Evolutionary conservation across 805 yeast species (phyloP).

Genomic region (Nakazawaea ambrosiae): DNA sequence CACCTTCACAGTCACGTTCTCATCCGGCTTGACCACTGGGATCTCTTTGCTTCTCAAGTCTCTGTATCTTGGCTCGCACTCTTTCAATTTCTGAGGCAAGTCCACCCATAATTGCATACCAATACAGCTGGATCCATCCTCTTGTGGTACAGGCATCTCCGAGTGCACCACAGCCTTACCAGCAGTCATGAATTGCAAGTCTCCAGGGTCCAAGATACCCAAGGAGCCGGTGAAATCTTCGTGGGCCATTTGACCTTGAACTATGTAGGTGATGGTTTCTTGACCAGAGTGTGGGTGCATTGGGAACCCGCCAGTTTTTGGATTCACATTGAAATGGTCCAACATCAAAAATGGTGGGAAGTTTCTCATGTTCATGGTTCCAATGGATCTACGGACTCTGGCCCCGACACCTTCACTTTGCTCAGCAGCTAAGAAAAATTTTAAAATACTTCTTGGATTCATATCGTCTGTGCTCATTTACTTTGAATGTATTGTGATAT

Average conservation of each 20-base stretch:
- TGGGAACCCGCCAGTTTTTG: conserved; percentile 70
- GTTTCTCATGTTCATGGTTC: conserved; percentile 58
- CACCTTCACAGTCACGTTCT: conserved; percentile 59
- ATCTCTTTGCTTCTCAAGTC: conserved; percentile 66
- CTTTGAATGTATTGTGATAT: too few relatives aligned
- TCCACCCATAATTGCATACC: conserved; percentile 91
- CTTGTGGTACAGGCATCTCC: conserved; percentile 67
- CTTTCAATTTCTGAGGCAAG: conserved; percentile 57
- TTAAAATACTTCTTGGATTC: conserved; percentile 37
- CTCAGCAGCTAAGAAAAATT: conserved; percentile 51
- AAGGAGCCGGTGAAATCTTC: conserved; percentile 84
- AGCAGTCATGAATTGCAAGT: conserved; percentile 90
- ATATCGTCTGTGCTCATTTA: conserved; percentile 6
- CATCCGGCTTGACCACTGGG: conserved; percentile 61
- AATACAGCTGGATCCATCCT: conserved; percentile 37
- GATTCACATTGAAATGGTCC: conserved; percentile 64
- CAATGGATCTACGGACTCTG: conserved; percentile 73
- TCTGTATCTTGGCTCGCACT: conserved; percentile 67
- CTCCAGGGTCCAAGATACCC: conserved; percentile 75
- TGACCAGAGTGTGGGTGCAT: conserved; percentile 83
- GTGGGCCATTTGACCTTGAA: conserved; percentile 65
- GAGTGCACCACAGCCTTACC: conserved; percentile 83
- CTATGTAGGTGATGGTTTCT: conserved; percentile 67
- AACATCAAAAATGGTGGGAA: conserved; percentile 78
- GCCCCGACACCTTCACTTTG: conserved; percentile 91